Evolutionary conservation across 768 basidiomycete genomes (phyloP).

Genomic region (Floccularia luteovirens): DNA sequence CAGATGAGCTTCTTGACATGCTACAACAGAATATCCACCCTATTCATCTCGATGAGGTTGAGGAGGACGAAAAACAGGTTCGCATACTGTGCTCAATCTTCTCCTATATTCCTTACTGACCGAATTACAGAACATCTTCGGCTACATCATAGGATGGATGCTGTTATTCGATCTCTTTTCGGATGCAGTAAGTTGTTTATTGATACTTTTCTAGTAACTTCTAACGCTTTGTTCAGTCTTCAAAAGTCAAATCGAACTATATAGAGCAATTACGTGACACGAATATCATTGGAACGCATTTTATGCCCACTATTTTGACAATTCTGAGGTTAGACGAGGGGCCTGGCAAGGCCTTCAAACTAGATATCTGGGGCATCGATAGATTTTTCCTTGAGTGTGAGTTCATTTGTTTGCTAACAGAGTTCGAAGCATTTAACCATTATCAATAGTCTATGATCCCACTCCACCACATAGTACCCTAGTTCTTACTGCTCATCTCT

Average conservation of each 20-base stretch:
- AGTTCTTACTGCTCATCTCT: conserved; percentile 79
- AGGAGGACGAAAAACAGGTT: conserved; percentile 32
- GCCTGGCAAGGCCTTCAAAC: conserved; percentile 60
- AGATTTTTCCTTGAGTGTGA: conserved; percentile 72
- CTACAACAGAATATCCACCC: conserved; percentile 40
- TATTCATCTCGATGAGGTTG: conserved; percentile 23
- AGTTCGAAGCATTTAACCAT: neutral
- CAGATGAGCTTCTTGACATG: conserved; percentile 58
- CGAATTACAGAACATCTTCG: conserved; percentile 38
- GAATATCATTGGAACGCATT: conserved; percentile 50
- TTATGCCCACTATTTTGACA: conserved; percentile 68
- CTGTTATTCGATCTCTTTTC: conserved; percentile 78
- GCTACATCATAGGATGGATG: conserved; percentile 84
- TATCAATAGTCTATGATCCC: conserved; percentile 48
- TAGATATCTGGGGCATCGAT: conserved; percentile 83
- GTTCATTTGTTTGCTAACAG: conserved; percentile 13
- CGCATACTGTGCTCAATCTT: no score
- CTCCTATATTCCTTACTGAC: no score
- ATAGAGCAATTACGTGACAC: conserved; percentile 76
- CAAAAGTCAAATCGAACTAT: conserved; percentile 80
- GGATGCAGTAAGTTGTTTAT: conserved; percentile 56
- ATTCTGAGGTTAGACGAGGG: conserved; percentile 63
- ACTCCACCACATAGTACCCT: conserved; percentile 42
- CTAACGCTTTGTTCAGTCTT: conserved; percentile 65
- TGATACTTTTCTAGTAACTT: conserved; percentile 1